Evolutionary conservation across 2,329 filamentous ascomycete genomes (phyloP).

Genomic region (Neophaeococcomyces mojaviensis): DNA sequence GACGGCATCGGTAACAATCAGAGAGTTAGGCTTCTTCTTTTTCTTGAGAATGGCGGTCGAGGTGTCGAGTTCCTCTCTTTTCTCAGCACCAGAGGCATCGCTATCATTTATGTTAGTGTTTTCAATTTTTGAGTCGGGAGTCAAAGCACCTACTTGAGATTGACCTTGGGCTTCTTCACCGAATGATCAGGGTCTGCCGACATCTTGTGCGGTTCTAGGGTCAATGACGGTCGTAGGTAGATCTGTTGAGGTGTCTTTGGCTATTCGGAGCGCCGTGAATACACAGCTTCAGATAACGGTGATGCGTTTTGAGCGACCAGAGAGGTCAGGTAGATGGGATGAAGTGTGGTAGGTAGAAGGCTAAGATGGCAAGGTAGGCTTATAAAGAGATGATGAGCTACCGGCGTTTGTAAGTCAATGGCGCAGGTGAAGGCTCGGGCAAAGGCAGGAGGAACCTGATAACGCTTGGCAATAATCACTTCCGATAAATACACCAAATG

Average conservation of each 20-base stretch:
- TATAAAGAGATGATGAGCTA: conserved; percentile 5
- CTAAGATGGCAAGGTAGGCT: conserved; percentile 1
- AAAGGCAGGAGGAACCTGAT: neutral
- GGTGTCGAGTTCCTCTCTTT: conserved; percentile 82
- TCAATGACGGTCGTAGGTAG: neutral
- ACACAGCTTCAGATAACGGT: neutral
- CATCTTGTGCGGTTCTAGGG: conserved; percentile 50
- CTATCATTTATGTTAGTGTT: conserved; percentile 4
- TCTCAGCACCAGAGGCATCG: conserved; percentile 68
- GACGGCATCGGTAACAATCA: conserved; percentile 96
- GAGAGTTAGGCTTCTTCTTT: conserved; percentile 99
- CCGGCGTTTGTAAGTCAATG: neutral
- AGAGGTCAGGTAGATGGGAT: neutral
- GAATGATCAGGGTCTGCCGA: conserved; percentile 56
- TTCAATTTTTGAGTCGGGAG: neutral
- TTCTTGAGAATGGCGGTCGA: conserved; percentile 98
- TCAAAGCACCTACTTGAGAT: conserved; percentile 59
- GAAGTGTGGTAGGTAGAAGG: neutral
- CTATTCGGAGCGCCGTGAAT: neutral
- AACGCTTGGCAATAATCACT: neutral
- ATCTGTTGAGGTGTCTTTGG: conserved; percentile 4
- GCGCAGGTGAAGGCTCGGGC: conserved; percentile 1
- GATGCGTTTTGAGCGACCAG: neutral
- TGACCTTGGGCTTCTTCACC: conserved; percentile 72
- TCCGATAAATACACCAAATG: neutral